A percentile compares a stretch with the other conserved stretches of the same genome.
phyloP scores from a whole-genome alignment of 306 rosid species.

The Begonia masoniana region DNA sequence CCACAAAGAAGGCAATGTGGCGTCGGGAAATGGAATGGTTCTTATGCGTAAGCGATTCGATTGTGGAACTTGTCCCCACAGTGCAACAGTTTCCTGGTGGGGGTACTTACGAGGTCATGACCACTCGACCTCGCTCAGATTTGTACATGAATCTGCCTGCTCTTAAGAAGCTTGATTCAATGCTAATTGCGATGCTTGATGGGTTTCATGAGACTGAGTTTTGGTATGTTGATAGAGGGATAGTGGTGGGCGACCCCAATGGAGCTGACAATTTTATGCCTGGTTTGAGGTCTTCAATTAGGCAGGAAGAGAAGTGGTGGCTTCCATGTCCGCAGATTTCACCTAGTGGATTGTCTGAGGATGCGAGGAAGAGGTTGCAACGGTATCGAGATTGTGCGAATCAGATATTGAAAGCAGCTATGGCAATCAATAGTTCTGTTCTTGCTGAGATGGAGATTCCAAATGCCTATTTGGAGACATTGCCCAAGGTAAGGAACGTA shows the following conservation, averaged over 20 bases:
- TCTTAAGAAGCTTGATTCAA: conserved; percentile 70
- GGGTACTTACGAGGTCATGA: conserved; percentile 87
- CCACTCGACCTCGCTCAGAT: conserved; percentile 61
- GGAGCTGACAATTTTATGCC: conserved; percentile 31
- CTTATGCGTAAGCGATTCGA: conserved; percentile 71
- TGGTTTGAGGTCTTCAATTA: conserved; percentile 62
- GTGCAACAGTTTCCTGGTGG: conserved; percentile 85
- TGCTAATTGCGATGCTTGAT: conserved; percentile 72
- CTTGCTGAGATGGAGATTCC: conserved; percentile 94
- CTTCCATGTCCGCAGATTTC: conserved; percentile 87
- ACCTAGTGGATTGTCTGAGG: conserved; percentile 54
- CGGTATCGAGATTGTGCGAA: conserved; percentile 80
- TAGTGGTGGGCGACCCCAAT: conserved; percentile 47
- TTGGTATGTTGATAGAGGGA: conserved; percentile 70
- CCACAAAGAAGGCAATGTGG: conserved; percentile 81
- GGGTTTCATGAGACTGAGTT: conserved; percentile 70
- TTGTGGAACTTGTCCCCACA: conserved; percentile 81
- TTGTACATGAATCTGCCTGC: conserved; percentile 81
- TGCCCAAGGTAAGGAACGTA: conserved; percentile 54
- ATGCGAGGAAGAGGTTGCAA: conserved; percentile 74
- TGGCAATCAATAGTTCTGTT: conserved; percentile 77
- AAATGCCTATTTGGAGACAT: conserved; percentile 43
- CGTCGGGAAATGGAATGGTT: conserved; percentile 88
- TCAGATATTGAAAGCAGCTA: conserved; percentile 84
- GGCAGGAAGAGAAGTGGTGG: conserved; percentile 99